Base-by-base conservation (phyloP, 2,329 filamentous ascomycete species). In the Sordariomycetes sp. region DNA sequence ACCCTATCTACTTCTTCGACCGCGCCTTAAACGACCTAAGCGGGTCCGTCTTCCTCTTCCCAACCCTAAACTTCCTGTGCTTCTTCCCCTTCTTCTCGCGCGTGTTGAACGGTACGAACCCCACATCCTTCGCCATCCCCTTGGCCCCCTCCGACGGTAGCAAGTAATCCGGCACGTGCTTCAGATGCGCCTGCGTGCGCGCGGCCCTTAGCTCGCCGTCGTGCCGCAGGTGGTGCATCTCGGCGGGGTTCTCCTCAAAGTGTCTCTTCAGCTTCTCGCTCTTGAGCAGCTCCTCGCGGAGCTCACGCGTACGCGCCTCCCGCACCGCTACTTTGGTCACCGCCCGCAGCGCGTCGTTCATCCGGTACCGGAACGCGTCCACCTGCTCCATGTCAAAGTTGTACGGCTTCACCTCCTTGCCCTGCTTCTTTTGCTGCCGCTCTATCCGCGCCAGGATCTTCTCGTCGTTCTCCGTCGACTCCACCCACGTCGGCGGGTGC, bases 241-340 rank as follows among this genome's bases (percentile, higher is more conserved):
- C 92, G 35, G 86, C 84, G 0, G 94, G 94, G 68, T 99, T 96
- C 70, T 99, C 94, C 68, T 97, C 94, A 66, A 97, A 99, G 75
- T 97, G 90, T 67, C 90, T 81, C 71, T 94, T 91, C 57, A 99
- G 75, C 72, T 96, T 96, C 67, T 97, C 92, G 62, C 87, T 92
- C 74, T 95, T 95, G 64, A 96, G 77, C 13, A 99, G 77, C 69
- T 97, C 94, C 68, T 92, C 85, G 57, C 89, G 82, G 58, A 99
- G 79, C 71, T 99, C 92, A 59, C 89, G 82, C 10, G 89, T 88
- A 54, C 94, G 82, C 2, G 94, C 92, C 74, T 96, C 91, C 62
- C 92, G 87, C 52, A 99, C 83, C 0, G 92, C 88, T 28, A 95
- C 87, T 59, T 88, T 84, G 10, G 94, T 99, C 2, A 99, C 90